Base-by-base conservation (phyloP, 306 rosid species). In the Acacia acuminata region DNA sequence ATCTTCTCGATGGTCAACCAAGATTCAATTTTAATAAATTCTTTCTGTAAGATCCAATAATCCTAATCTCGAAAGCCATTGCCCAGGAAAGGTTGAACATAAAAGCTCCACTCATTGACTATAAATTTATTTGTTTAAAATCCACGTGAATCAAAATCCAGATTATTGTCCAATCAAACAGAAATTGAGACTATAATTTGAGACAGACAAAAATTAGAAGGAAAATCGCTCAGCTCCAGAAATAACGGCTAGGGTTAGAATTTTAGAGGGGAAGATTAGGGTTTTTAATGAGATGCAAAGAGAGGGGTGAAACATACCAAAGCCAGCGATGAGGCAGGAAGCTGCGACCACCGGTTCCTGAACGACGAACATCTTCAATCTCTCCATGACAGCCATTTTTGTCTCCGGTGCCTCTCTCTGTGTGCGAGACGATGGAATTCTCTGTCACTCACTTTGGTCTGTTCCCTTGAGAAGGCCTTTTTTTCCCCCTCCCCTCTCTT, bases 321-420 rank as follows among this genome's bases (percentile, higher is more conserved):
- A 75, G 56, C 98, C 99, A 32, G 90, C 97, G 83, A 96, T 94
- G 68, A 92, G 89, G 83, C 93, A 88, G 70, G 98, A 94, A 79
- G 97, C 98, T 27, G 94, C 84, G 48, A 96, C 92, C 0, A 96
- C 96, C 2, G 99, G 99, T 88, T 96, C 98, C 86, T 94, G 98
- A 69, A 80, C 96, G 27, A 96, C 84, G 91, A 94, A 94, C 86
- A 94, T 96, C 91, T 79, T 96, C 65, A 96, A 81, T 81, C 78
- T 93, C 94, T 93, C 91, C 94, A 92, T 88, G 79, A 94, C 91
- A 78, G 90, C 84, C 99, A 93, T 94, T 68, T 73, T 56, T 70
- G 50, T 15, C 58, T 20, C 81, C 58, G 22, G 7, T 1, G 24
- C n/a, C 61, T 47, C 76, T 45, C 40, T 25, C n/a, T 63, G 14